phyloP scores from a whole-genome alignment of 495 filamentous ascomycete genomes.

The Ascobolus immersus region DNA sequence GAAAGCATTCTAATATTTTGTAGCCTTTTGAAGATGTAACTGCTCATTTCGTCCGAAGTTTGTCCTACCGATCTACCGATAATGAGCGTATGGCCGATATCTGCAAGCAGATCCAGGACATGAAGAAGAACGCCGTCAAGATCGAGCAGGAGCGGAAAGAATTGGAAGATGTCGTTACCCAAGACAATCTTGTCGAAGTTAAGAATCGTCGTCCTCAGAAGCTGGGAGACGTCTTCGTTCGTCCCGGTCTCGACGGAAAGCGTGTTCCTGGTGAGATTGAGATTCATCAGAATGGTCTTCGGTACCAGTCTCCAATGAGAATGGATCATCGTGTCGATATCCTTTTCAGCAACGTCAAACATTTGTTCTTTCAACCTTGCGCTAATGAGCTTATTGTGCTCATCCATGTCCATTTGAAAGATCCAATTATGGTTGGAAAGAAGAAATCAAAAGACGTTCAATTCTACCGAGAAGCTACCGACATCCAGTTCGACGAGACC shows the following conservation, averaged over 20 bases:
- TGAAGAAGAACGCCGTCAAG: slow-evolving; percentile 72
- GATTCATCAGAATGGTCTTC: slow-evolving; percentile 96
- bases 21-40: slow-evolving; percentile 92
- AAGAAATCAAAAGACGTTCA: slow-evolving; percentile 97
- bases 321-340: slow-evolving; percentile 67
- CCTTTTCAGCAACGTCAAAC: slow-evolving; percentile 94
- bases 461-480: slow-evolving; percentile 93
- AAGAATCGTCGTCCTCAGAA: slow-evolving; percentile 68
- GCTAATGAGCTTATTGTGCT: slow-evolving; percentile 89
- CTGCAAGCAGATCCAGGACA: slow-evolving; percentile 66
- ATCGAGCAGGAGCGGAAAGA: slow-evolving; percentile 97
- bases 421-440: slow-evolving; percentile 95
- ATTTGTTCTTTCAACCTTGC: slow-evolving; percentile 95
- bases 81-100: slow-evolving; percentile 69
- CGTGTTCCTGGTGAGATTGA: slow-evolving; percentile 84
- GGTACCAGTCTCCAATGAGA: slow-evolving; percentile 71
- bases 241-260: slow-evolving; percentile 84
- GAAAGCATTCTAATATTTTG: slow-evolving; percentile 9
- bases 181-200: slow-evolving; percentile 85
- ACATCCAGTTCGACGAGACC: slow-evolving; percentile 97
- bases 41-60: slow-evolving; percentile 81
- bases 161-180: slow-evolving; percentile 98
- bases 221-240: slow-evolving; percentile 76
- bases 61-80: slow-evolving; percentile 81
- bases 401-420: slow-evolving; percentile 91